Conservation (phyloP, 257 asterid genomes). For the Anisodus acutangulus region DNA sequence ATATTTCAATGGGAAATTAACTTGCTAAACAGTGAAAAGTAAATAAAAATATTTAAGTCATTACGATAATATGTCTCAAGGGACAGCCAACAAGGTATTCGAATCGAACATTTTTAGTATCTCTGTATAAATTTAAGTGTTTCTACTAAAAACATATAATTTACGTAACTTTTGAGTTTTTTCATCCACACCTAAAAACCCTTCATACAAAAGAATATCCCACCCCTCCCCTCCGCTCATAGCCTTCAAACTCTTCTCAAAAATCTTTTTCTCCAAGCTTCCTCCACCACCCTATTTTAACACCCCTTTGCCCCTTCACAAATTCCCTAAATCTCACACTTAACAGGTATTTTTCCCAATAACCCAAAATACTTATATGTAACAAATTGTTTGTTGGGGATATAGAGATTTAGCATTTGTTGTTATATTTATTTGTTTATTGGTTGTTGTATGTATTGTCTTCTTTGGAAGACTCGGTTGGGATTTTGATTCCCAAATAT, state of each 20-base stretch:
- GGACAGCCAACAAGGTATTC: neutral
- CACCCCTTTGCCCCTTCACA: neutral
- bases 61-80: neutral
- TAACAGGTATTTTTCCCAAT: slow-evolving; percentile 23
- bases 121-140: neutral
- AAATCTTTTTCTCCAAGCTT: slow-evolving; percentile 22
- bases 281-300: too few relatives aligned
- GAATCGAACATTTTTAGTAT: neutral
- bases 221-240: neutral
- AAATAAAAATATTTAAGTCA: neutral
- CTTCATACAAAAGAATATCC: neutral
- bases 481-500: neutral
- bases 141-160: neutral
- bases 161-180: neutral
- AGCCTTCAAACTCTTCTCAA: neutral
- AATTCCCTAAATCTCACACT: neutral
- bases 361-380: neutral
- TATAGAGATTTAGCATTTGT: slow-evolving; percentile 20
- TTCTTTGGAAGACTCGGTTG: neutral
- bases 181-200: slow-evolving; percentile 9
- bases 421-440: neutral
- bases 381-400: neutral
- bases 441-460: neutral
- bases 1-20: too few relatives aligned
- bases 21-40: too few relatives aligned